phyloP scores from a whole-genome alignment of 164 flowering plant genomes.

The Vitis labrusca region DNA sequence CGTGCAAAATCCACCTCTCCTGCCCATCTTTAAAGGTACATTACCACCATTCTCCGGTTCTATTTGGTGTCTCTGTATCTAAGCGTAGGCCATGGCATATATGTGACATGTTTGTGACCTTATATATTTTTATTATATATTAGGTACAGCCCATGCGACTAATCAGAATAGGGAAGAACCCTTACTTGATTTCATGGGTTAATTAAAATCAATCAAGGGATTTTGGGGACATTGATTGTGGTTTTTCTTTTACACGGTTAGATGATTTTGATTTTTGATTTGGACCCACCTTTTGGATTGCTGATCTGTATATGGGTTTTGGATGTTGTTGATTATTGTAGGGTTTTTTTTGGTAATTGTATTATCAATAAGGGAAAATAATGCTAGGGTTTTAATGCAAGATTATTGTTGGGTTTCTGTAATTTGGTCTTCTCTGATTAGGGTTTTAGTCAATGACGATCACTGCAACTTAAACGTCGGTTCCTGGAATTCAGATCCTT shows the following conservation, averaged over 20 bases:
- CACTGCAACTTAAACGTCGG: background rate
- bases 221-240: constrained; percentile 2
- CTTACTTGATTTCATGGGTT: background rate
- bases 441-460: constrained; percentile 10
- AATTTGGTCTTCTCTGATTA: background rate
- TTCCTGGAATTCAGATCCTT: background rate
- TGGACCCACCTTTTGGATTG: constrained; percentile 15
- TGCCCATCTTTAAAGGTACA: constrained; percentile 18
- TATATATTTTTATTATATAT: background rate
- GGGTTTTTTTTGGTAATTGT: constrained; percentile 13
- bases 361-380: background rate
- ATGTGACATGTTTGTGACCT: background rate
- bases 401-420: background rate
- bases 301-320: constrained; percentile 7
- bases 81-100: background rate
- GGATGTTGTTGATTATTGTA: constrained; percentile 2
- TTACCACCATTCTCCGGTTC: constrained; percentile 2
- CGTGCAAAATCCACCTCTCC: constrained; percentile 3
- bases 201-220: background rate
- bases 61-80: constrained; percentile 2
- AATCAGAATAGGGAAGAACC: background rate
- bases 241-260: background rate
- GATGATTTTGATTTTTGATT: constrained; percentile 5
- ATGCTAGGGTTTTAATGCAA: background rate
- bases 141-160: too few species aligned